Conservation (phyloP, 169 alveolate genomes). For the Eimeria falciformis region DNA sequence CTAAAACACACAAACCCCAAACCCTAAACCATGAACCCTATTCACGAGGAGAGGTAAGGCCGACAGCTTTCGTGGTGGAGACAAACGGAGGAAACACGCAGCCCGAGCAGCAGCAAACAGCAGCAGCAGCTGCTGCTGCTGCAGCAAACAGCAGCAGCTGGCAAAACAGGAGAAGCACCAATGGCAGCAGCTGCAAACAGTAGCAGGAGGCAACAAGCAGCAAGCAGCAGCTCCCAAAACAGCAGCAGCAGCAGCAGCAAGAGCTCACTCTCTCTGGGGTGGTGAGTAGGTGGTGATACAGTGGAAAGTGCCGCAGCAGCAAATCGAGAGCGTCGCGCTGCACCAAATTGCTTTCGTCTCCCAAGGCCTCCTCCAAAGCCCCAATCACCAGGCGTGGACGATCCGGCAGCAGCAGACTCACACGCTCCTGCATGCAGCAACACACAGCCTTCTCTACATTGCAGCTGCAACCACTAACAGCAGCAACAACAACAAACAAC, state of each 20-base stretch:
- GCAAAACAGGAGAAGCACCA: background rate
- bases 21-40: background rate
- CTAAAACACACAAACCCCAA: slow-evolving; percentile 20
- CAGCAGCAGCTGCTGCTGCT: background rate
- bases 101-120: background rate
- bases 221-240: background rate
- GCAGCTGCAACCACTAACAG: background rate
- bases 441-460: background rate
- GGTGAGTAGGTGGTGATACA: slow-evolving; percentile 6
- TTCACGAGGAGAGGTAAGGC: too few relatives aligned
- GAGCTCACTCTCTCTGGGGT: slow-evolving; percentile 16
- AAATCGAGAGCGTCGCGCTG: slow-evolving; percentile 85
- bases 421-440: slow-evolving; percentile 77
- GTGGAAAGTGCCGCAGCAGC: slow-evolving; percentile 86
- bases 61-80: too few relatives aligned
- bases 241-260: slow-evolving; percentile 59
- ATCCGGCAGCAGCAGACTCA: slow-evolving; percentile 85
- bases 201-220: background rate
- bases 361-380: slow-evolving; percentile 86
- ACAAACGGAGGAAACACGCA: background rate
- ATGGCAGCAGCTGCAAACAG: background rate
- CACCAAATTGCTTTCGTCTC: slow-evolving; percentile 85
- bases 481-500: background rate
- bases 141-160: background rate
- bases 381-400: slow-evolving; percentile 85